Evolutionary conservation across 495 filamentous ascomycete species (phyloP).

Genomic region (Glonium stellatum): DNA sequence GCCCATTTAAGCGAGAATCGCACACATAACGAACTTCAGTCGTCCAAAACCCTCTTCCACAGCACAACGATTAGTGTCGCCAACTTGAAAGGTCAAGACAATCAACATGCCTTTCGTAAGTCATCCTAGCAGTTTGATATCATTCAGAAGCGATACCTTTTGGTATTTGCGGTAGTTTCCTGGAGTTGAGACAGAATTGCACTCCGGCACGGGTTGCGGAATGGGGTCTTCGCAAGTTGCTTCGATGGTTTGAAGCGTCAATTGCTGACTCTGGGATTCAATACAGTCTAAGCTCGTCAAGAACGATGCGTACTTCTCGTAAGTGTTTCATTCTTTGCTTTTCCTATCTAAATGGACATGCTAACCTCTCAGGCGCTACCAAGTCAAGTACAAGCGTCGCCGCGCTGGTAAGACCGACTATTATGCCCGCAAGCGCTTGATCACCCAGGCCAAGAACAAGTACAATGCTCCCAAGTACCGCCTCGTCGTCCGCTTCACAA

Average conservation of each 20-base stretch:
- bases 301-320: slow-evolving; percentile 97
- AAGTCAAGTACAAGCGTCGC: slow-evolving; percentile 99
- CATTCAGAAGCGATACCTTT: not conserved
- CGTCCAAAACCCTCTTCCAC: not conserved
- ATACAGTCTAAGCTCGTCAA: slow-evolving; percentile 88
- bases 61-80: not conserved
- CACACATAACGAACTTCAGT: not conserved
- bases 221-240: slow-evolving; percentile 91
- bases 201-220: slow-evolving; percentile 1
- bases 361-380: slow-evolving; percentile 55
- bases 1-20: not conserved
- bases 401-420: slow-evolving; percentile 98
- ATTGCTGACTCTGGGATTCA: slow-evolving; percentile 83
- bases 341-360: slow-evolving; percentile 5
- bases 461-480: slow-evolving; percentile 99
- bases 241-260: slow-evolving; percentile 96
- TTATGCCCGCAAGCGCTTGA: slow-evolving; percentile 98
- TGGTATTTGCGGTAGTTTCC: slow-evolving; percentile 3
- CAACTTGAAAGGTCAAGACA: slow-evolving; percentile 6
- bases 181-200: slow-evolving; percentile 6
- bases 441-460: slow-evolving; percentile 99
- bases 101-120: slow-evolving; percentile 42
- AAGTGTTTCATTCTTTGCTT: slow-evolving; percentile 38
- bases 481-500: slow-evolving; percentile 99
- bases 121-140: slow-evolving; percentile 9